phyloP scores from a whole-genome alignment of 2,329 filamentous ascomycete genomes.

The Paecilomyces formosus region DNA sequence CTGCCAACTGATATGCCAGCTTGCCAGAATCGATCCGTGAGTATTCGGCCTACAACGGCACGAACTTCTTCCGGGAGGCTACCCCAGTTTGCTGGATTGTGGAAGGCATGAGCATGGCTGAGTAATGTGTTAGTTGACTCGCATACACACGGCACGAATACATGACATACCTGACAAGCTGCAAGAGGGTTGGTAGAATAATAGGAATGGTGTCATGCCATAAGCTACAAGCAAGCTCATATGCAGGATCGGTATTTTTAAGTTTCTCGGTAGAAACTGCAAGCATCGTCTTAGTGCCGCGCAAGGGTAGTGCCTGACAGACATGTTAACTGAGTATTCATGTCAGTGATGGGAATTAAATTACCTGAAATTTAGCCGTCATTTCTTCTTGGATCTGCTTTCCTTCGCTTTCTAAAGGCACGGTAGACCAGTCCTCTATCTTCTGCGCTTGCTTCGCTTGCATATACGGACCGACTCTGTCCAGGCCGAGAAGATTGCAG shows the following conservation, averaged over 20 bases:
- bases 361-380: slow-evolving; percentile 63
- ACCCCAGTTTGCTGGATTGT: slow-evolving; percentile 78
- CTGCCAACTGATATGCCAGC: slow-evolving; percentile 93
- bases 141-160: neutral
- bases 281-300: slow-evolving; percentile 85
- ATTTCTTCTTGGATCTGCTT: slow-evolving; percentile 70
- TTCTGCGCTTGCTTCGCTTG: slow-evolving; percentile 64
- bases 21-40: slow-evolving; percentile 97
- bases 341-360: slow-evolving; percentile 2
- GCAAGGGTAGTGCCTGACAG: slow-evolving; percentile 63
- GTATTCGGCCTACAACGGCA: slow-evolving; percentile 67
- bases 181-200: slow-evolving; percentile 78
- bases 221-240: slow-evolving; percentile 67
- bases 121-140: slow-evolving; percentile 6
- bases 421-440: slow-evolving; percentile 73
- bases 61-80: slow-evolving; percentile 69
- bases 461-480: slow-evolving; percentile 74
- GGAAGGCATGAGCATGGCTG: slow-evolving; percentile 83
- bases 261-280: slow-evolving; percentile 86
- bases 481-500: slow-evolving; percentile 69
- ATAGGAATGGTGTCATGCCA: slow-evolving; percentile 77
- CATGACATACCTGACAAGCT: slow-evolving; percentile 60
- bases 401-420: slow-evolving; percentile 70
- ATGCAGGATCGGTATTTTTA: slow-evolving; percentile 63
- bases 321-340: slow-evolving; percentile 1